Evolutionary conservation across 2,329 filamentous ascomycete species (phyloP).

Genomic region (Cladosporium sp.): DNA sequence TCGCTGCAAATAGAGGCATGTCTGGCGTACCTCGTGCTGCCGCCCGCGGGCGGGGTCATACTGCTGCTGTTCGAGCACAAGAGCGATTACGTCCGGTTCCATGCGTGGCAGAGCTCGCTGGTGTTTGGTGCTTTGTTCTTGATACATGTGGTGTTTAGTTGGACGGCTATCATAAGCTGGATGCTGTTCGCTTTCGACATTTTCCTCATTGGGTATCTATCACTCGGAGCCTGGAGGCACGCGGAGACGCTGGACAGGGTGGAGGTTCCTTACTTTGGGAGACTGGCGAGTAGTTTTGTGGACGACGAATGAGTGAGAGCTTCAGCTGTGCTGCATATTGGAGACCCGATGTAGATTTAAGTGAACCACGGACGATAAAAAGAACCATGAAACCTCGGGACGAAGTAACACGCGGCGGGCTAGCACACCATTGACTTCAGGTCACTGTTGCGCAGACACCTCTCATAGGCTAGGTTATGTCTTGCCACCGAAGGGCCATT

Average conservation of each 20-base stretch:
- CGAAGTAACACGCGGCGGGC: no score
- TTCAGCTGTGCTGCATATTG: not conserved
- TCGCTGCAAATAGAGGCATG: slow-evolving; percentile 85
- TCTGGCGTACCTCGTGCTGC: slow-evolving; percentile 77
- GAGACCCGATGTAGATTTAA: not conserved
- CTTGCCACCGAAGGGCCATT: no score
- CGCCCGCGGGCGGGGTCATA: slow-evolving; percentile 78
- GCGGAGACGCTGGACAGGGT: slow-evolving; percentile 63
- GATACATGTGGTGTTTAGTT: slow-evolving; percentile 78
- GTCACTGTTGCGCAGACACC: no score
- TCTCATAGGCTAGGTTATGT: no score
- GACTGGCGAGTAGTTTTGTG: slow-evolving; percentile 78
- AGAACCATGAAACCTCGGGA: no score
- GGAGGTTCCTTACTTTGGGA: slow-evolving; percentile 82
- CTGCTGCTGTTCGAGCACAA: slow-evolving; percentile 83
- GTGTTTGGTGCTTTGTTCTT: slow-evolving; percentile 49
- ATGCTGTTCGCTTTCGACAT: slow-evolving; percentile 72
- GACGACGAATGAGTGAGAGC: slow-evolving; percentile 70
- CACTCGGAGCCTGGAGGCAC: slow-evolving; percentile 75
- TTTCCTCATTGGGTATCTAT: slow-evolving; percentile 67
- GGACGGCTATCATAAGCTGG: slow-evolving; percentile 80
- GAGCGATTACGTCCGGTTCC: slow-evolving; percentile 95
- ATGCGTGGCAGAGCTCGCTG: slow-evolving; percentile 71
- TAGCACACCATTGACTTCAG: no score
- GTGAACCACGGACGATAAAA: not conserved